These are phyloP conservation scores for Ogataea sp. DNA, from an alignment of 805 yeast species.

Conservation along the genomic window DNA sequence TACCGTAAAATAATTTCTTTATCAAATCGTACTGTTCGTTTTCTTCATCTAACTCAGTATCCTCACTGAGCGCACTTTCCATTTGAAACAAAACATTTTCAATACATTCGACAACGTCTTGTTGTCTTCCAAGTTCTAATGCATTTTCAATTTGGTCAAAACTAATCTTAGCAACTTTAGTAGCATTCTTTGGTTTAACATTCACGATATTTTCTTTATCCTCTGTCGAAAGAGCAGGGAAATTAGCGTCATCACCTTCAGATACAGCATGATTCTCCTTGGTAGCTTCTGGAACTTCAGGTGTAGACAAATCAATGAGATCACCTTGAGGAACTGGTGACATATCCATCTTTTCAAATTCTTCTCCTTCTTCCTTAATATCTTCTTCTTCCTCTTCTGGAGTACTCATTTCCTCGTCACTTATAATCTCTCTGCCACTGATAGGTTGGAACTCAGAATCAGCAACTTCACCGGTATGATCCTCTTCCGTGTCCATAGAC, in stretches of 20 bases:
- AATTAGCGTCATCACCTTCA: no score
- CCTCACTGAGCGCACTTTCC: conserved; percentile 80
- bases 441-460: no score
- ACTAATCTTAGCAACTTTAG: conserved; percentile 28
- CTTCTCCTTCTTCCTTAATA: background rate
- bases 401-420: no score
- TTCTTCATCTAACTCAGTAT: conserved; percentile 56
- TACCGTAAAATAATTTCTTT: conserved; percentile 78
- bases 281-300: background rate
- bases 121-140: conserved; percentile 81
- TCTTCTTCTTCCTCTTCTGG: background rate
- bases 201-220: background rate
- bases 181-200: conserved; percentile 2
- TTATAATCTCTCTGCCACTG: no score
- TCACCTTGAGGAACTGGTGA: no score
- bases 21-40: conserved; percentile 79
- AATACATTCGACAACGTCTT: conserved; percentile 96
- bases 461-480: background rate
- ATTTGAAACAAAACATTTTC: conserved; percentile 88
- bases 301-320: no score
- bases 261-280: no score
- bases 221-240: background rate
- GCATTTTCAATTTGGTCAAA: conserved; percentile 68
- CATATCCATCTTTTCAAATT: background rate
- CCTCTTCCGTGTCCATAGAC: background rate